These are phyloP conservation scores for Hypericum androsaemum DNA, from an alignment of 345 rosid species.

Conservation along the genomic window DNA sequence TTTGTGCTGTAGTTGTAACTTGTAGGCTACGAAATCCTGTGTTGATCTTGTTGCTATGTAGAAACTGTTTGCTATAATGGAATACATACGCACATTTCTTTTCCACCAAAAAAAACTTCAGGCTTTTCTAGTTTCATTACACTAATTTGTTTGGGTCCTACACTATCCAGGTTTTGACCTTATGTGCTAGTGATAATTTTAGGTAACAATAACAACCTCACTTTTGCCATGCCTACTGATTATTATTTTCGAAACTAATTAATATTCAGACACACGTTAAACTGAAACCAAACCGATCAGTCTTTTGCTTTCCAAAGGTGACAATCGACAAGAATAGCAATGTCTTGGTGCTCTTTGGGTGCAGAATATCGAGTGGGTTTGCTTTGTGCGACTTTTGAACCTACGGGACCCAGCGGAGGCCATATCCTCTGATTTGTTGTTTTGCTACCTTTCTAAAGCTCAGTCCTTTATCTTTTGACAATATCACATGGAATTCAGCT, in stretches of 20 bases:
- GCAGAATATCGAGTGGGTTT: background rate
- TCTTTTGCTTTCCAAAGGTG: constrained; percentile 18
- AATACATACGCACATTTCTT: constrained; percentile 5
- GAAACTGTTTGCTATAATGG: constrained; percentile 15
- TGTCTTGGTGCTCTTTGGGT: constrained; percentile 3
- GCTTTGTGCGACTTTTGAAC: constrained; percentile 13
- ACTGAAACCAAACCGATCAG: too few relatives aligned
- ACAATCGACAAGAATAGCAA: background rate
- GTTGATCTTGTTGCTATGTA: constrained; percentile 14
- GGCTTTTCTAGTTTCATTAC: background rate
- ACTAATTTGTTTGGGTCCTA: constrained; percentile 8
- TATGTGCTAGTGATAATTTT: background rate
- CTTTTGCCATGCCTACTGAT: constrained; percentile 13
- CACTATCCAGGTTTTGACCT: background rate
- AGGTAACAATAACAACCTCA: background rate
- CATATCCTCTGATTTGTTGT: constrained; percentile 7
- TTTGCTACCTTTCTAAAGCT: constrained; percentile 17
- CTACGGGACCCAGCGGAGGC: constrained; percentile 12
- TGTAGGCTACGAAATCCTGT: constrained; percentile 16
- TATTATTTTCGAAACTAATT: constrained; percentile 18
- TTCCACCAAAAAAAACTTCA: background rate
- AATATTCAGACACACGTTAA: constrained; percentile 22
- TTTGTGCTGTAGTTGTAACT: constrained; percentile 6
- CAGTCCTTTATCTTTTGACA: constrained; percentile 3
- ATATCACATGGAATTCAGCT: constrained; percentile 18